Base-by-base conservation (phyloP, 108 stramenopile species). In the Fragilaria crotonensis region DNA sequence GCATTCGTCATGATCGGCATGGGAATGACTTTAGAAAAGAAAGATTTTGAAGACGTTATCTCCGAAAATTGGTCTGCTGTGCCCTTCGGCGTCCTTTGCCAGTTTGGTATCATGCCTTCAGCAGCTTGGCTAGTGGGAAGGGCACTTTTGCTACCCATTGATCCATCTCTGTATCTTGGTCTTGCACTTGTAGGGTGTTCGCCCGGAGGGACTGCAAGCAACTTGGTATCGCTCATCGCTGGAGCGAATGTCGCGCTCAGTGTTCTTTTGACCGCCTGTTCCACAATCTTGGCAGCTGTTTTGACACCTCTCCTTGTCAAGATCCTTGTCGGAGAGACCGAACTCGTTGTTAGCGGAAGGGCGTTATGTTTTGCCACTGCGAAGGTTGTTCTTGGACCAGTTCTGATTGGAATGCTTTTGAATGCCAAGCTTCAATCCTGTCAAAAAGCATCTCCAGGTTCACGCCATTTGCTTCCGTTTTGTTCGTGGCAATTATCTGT, bases 161-260 rank as follows among this genome's bases (percentile, higher is more conserved):
- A 51, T 27, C 65, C 52, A 25, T 60, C 69, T 55, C 57, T 87
- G 14, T 87, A 85, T 62, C 44, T 91, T 32, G 93, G 92, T 26
- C 62, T 96, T 26, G 60, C 57, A 26, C 63, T 95, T 26, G 89
- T 94, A 20, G 92, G 92, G 52, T 91, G 87, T 60, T 81, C 76
- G 20, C 94, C 94, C 7, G 97, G 97, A 23, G 97, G 95, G n/a
- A 95, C 95, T 5, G 95, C 95, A 0, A 87, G 84, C 45, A 97
- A 97, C 68, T 68, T 97, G 5, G 95, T 97, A 2, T 72, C 87
- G 14, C 68, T 97, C 7, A 90, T 97, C 64, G 94, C 95, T 25
- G 72, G 81, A n/a, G 97, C 95, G n/a, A 89, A 96, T 75, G 93
- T 97, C 5, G 94, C 95, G 7, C 75, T 97, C 1, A 79, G 77